Evolutionary conservation across 2,329 filamentous ascomycete genomes (phyloP), one percentile per base, ranked within the genome.

Genomic region (Aspergillus nomiae): DNA sequence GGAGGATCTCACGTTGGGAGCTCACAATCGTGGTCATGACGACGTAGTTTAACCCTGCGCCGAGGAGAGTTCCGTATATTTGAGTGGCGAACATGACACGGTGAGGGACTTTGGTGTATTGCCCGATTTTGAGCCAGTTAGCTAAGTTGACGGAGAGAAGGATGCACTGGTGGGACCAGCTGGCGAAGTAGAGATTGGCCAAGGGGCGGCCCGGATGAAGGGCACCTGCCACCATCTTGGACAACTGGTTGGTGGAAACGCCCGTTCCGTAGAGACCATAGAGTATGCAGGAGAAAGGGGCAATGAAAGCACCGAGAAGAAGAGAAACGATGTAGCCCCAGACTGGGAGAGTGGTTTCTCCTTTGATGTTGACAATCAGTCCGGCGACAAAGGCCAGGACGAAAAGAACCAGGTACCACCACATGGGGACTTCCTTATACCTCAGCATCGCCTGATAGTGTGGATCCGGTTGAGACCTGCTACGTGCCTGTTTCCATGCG

Each of bases 1-100:
- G 66, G 1, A 87, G 81, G 2, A 86, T 74, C 0, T 78, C 83
- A n/a, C 80, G 79, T 59, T 87, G 82, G 41, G 73, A 74, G 4
- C 68, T 77, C 1, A 87, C 82, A 45, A 87, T 86, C 14, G 80
- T 81, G 21, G 80, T 82, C 85, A 87, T 87, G 56, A 87, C 78
- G 12, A 78, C 83, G 61, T 86, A 87, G 74, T 85, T 85, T 69
- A 86, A 70, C 57, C 82, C 83, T 0, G 80, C 84, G 9, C 85
- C 85, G 0, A 87, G 74, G 1, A 87, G 68, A 0, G 84, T 86
- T 19, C 84, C 85, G 65, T 84, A 86, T 5, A 86, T 77, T 38
- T 87, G 85, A 0, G 84, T 86, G 6, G 81, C 67, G 66, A 87
- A 86, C 84, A 86, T 86, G 56, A 80, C 71, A 0, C 83, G 80